Evolutionary conservation across 148 eudicot species (phyloP).

Genomic region (Camellia lanceoleosa): DNA sequence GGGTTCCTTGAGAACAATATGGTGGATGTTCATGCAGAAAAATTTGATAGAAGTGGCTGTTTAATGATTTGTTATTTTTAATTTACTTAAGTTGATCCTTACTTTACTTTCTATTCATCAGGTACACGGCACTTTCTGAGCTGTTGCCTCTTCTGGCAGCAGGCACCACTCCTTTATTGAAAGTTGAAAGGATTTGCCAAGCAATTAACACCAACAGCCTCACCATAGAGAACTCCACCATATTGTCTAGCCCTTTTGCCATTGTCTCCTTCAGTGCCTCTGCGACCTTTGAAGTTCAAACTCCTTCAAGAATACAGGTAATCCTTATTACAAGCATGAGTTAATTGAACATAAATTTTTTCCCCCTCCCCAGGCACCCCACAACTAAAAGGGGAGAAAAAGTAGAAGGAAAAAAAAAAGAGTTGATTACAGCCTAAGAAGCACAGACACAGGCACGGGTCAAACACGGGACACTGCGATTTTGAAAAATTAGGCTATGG

Average conservation of each 20-base stretch:
- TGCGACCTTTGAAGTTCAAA: slow-evolving; percentile 80
- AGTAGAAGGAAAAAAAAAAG: not conserved
- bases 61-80: slow-evolving; percentile 1
- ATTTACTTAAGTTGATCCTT: slow-evolving; percentile 15
- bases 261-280: slow-evolving; percentile 75
- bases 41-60: not conserved
- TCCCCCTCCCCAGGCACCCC: not conserved
- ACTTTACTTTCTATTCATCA: slow-evolving; percentile 27
- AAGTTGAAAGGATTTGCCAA: slow-evolving; percentile 70
- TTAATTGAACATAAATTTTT: not conserved
- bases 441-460: too few relatives aligned
- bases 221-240: slow-evolving; percentile 63
- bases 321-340: not conserved
- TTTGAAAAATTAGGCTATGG: too few relatives aligned
- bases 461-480: too few relatives aligned
- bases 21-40: not conserved
- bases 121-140: slow-evolving; percentile 96
- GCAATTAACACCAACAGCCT: slow-evolving; percentile 50
- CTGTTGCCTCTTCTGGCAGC: slow-evolving; percentile 84
- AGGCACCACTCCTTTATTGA: slow-evolving; percentile 59
- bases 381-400: not conserved
- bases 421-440: not conserved
- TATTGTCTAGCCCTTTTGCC: slow-evolving; percentile 72
- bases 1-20: not conserved
- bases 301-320: slow-evolving; percentile 93